Evolutionary conservation across 371 early-diverging fungal genomes (phyloP), one percentile per base, ranked within the genome.

Genomic region (Parasitella parasitica): DNA sequence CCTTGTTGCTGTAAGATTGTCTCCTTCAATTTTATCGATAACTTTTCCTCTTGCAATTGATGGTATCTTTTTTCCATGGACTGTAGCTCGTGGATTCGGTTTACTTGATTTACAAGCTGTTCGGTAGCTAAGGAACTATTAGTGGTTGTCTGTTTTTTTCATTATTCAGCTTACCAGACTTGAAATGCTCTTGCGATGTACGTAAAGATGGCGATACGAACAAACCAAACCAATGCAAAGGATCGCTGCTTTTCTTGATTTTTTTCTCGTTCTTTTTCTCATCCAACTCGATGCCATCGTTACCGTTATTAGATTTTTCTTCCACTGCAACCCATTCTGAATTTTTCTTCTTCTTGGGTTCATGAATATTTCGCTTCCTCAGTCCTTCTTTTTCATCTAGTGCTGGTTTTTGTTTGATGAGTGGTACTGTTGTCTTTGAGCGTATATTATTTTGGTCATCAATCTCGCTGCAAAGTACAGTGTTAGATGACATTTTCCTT

Each of bases 141-240:
- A n/a, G n/a, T n/a, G n/a, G n/a, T n/a, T n/a, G n/a, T n/a, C n/a
- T n/a, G n/a, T n/a, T n/a, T n/a, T n/a, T n/a, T 15, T 5, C 22
- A 26, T n/a, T 12, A 6, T 13, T 28, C 34, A 35, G 20, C 16
- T 56, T 72, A 78, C 83, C 78, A 54, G 56, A 59, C 43, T 76
- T 77, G 36, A 84, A 84, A 53, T 76, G 75, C 2, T 66, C 63
- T 57, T 88, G 88, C 2, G 84, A 75, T 7, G 73, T 71, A 34
- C 81, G 74, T 46, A 88, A 69, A 8, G 82, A 75, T 1, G 86
- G 78, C 48, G 88, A 83, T 18, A 85, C 86, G 24, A 88, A 75
- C 54, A 86, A 53, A 5, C 88, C 88, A 74, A 86, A 88, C 88
- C 88, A 88, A 64, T 83, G 72, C 38, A 88, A 57, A 55, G 88